Conservation (phyloP, 768 basidiomycete species). For the button mushroom (Agaricus bisporus) region DNA sequence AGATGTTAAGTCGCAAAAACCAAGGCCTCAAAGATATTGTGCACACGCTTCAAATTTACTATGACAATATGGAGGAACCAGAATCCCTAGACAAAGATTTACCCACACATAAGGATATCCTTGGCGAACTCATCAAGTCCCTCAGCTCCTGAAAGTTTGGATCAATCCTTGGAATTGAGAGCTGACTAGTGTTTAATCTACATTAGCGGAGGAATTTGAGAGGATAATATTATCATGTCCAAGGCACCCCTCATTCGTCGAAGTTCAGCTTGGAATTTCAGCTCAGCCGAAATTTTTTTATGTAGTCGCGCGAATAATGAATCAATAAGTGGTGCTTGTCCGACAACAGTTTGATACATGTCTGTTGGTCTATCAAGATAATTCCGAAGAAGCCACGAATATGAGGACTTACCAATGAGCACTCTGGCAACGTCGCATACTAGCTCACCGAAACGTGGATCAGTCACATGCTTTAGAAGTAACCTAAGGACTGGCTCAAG, state of each 20-base stretch:
- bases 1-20: conserved; percentile 72
- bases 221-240: conserved; percentile 80
- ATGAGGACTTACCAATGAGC: conserved; percentile 65
- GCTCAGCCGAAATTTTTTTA: conserved; percentile 79
- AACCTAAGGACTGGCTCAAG: conserved; percentile 88
- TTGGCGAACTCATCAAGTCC: conserved; percentile 62
- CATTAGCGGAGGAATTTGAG: conserved; percentile 17
- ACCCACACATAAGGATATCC: conserved; percentile 59
- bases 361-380: conserved; percentile 39
- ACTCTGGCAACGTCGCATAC: conserved; percentile 76
- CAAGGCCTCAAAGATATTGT: conserved; percentile 68
- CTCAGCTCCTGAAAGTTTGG: conserved; percentile 25
- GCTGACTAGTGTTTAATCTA: background rate
- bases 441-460: conserved; percentile 90
- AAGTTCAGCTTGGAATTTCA: conserved; percentile 85
- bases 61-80: conserved; percentile 62
- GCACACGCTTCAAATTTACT: conserved; percentile 62
- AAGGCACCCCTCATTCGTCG: conserved; percentile 79
- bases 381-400: background rate
- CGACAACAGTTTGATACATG: conserved; percentile 87
- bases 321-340: conserved; percentile 91
- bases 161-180: background rate
- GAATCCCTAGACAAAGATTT: conserved; percentile 27
- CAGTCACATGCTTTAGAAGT: conserved; percentile 76
- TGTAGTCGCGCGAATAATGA: conserved; percentile 74